phyloP scores from a whole-genome alignment of 2,329 filamentous ascomycete species.

The Apiospora pterosperma region DNA sequence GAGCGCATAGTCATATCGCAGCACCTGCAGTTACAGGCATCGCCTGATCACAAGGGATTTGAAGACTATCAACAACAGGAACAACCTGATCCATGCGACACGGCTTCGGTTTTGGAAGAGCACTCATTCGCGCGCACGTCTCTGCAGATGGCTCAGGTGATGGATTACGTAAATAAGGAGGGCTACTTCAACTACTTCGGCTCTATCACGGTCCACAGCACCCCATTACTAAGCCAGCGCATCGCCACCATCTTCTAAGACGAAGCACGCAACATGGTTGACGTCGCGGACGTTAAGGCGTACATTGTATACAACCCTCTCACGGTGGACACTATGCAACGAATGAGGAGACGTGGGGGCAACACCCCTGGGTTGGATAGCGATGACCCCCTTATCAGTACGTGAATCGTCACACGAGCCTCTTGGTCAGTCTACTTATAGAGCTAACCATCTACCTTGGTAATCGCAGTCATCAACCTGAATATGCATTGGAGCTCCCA shows the following conservation, averaged over 20 bases:
- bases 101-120: neutral
- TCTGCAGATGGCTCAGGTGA: neutral
- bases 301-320: neutral
- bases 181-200: neutral
- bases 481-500: too few species aligned
- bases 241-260: neutral
- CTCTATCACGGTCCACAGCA: neutral
- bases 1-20: too few species aligned
- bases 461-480: too few species aligned
- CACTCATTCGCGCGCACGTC: neutral
- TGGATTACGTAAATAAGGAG: neutral
- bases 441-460: too few species aligned
- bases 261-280: neutral
- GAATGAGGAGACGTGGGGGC: neutral
- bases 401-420: too few species aligned
- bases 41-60: too few species aligned
- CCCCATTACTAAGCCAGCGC: neutral
- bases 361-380: neutral
- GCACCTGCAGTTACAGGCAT: too few species aligned
- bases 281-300: neutral
- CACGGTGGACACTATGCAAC: neutral
- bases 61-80: too few species aligned
- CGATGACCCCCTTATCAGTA: neutral
- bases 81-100: too few species aligned
- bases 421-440: too few species aligned